Conservation (phyloP, 2,329 filamentous ascomycete genomes). For the Xylaria sp. region DNA sequence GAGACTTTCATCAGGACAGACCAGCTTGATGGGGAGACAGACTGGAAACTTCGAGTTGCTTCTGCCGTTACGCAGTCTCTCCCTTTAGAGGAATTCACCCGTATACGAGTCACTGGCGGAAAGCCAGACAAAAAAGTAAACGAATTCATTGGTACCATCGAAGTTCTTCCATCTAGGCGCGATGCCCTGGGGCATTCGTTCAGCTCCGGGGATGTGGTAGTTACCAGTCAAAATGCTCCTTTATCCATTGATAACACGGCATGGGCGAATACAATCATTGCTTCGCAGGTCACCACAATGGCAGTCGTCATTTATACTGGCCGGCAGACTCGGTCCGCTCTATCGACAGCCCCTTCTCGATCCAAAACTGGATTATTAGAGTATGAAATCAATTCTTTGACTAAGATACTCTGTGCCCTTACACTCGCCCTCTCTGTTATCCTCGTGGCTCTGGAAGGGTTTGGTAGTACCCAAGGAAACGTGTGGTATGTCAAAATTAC, state of each 20-base stretch:
- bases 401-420: constrained; percentile 92
- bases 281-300: constrained; percentile 88
- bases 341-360: constrained; percentile 90
- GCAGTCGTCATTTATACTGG: constrained; percentile 96
- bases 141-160: constrained; percentile 90
- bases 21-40: constrained; percentile 96
- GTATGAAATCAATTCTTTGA: constrained; percentile 95
- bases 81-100: constrained; percentile 75
- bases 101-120: constrained; percentile 79
- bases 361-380: constrained; percentile 95
- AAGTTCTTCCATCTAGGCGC: constrained; percentile 70
- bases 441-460: constrained; percentile 87
- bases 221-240: constrained; percentile 69
- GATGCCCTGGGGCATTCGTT: constrained; percentile 59
- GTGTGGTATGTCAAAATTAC: constrained; percentile 97
- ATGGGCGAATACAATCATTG: constrained; percentile 97
- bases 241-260: constrained; percentile 96
- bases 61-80: constrained; percentile 88
- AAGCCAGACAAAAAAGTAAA: constrained; percentile 95
- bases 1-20: constrained; percentile 98
- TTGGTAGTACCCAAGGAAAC: constrained; percentile 72
- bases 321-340: constrained; percentile 89
- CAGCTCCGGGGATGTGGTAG: constrained; percentile 50
- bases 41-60: constrained; percentile 95
- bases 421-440: constrained; percentile 88